These are phyloP conservation scores for Geotrichum citri-aurantii DNA, from an alignment of 1,139 yeast species.

Conservation along the genomic window DNA sequence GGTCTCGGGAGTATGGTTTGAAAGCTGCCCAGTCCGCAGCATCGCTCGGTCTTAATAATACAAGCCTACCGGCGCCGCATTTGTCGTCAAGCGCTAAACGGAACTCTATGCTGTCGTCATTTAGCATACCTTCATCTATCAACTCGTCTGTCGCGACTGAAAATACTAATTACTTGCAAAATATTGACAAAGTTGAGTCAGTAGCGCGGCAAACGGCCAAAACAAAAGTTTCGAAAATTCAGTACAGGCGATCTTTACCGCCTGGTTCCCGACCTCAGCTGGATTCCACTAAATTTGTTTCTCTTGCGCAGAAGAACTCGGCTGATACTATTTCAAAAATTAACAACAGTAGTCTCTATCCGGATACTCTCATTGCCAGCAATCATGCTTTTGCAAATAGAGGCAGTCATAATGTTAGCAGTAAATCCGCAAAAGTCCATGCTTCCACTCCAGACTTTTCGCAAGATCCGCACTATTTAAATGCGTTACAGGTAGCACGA, in stretches of 20 bases:
- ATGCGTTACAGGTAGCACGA: slow-evolving; percentile 62
- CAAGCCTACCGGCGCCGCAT: background rate
- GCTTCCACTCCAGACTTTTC: slow-evolving; percentile 19
- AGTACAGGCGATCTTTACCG: slow-evolving; percentile 5
- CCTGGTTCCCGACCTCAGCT: slow-evolving; percentile 22
- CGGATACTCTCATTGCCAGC: slow-evolving; percentile 20
- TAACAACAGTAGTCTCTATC: slow-evolving; percentile 37
- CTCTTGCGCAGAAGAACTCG: slow-evolving; percentile 36
- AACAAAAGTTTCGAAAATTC: slow-evolving; percentile 13
- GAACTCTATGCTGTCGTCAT: background rate
- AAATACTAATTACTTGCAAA: slow-evolving; percentile 13
- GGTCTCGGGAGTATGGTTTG: background rate
- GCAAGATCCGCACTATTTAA: slow-evolving; percentile 30
- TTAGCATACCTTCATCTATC: background rate
- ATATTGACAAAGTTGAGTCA: slow-evolving; percentile 27
- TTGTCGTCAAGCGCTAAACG: background rate
- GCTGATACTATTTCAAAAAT: slow-evolving; percentile 32
- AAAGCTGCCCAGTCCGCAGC: background rate
- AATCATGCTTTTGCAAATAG: background rate
- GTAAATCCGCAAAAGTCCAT: background rate
- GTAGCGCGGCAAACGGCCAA: slow-evolving; percentile 34
- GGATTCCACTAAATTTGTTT: slow-evolving; percentile 28
- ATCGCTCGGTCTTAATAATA: background rate
- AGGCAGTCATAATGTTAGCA: background rate
- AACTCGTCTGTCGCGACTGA: background rate